These are phyloP conservation scores for Pisolithus orientalis DNA, from an alignment of 768 basidiomycete genomes.

Conservation along the genomic window DNA sequence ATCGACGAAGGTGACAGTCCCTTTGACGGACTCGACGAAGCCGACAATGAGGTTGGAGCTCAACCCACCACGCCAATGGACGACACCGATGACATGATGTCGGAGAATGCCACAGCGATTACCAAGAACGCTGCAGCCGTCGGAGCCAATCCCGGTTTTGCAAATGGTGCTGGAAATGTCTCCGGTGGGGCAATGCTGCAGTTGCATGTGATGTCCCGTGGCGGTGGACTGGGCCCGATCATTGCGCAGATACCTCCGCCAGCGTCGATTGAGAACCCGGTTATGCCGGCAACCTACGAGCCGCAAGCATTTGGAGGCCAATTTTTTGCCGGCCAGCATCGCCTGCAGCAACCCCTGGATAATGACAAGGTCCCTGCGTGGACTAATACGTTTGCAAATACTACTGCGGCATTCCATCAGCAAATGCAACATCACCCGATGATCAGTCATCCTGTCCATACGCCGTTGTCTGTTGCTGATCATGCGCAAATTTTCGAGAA, in stretches of 20 bases:
- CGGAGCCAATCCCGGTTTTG: background rate
- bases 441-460: constrained; percentile 9
- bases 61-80: constrained; percentile 20
- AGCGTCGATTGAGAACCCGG: constrained; percentile 48
- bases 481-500: constrained; percentile 20
- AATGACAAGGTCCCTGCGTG: constrained; percentile 9
- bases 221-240: constrained; percentile 25
- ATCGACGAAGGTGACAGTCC: constrained; percentile 52
- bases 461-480: constrained; percentile 10
- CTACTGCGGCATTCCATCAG: constrained; percentile 32
- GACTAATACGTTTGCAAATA: constrained; percentile 20
- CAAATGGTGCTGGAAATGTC: background rate
- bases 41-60: constrained; percentile 33
- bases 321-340: too few relatives aligned
- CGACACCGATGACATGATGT: constrained; percentile 26
- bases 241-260: constrained; percentile 38
- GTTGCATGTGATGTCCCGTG: constrained; percentile 13
- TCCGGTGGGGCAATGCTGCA: background rate
- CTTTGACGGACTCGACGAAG: constrained; percentile 11
- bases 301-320: constrained; percentile 21
- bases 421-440: constrained; percentile 27
- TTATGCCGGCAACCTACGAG: constrained; percentile 40
- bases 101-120: constrained; percentile 22
- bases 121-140: constrained; percentile 25
- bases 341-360: too few relatives aligned